Evolutionary conservation across 306 rosid species (phyloP).

Genomic region (Sphenostylis stenocarpa): DNA sequence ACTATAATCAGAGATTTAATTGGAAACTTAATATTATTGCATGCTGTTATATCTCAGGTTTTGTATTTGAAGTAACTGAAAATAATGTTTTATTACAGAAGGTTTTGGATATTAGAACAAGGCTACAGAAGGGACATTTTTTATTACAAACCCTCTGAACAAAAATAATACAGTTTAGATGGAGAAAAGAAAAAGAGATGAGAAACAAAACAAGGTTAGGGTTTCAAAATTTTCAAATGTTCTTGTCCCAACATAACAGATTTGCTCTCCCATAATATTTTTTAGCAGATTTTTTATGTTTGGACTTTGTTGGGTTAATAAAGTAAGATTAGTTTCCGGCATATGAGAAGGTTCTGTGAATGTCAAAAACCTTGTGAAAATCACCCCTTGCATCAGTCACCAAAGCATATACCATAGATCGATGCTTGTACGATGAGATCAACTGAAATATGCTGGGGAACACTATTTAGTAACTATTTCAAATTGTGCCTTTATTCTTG

Average conservation of each 20-base stretch:
- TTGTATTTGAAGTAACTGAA: not conserved
- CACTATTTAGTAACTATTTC: not conserved
- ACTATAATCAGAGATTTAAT: not conserved
- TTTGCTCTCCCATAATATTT: not conserved
- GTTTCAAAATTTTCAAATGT: no score
- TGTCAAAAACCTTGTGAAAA: conserved; percentile 39
- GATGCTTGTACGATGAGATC: conserved; percentile 10
- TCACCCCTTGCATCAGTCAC: conserved; percentile 30
- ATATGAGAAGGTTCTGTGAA: conserved; percentile 17
- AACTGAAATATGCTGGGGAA: not conserved
- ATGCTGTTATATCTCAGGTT: not conserved
- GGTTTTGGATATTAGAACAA: not conserved
- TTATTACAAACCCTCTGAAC: not conserved
- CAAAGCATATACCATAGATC: not conserved
- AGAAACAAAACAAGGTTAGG: no score
- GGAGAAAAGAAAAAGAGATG: not conserved
- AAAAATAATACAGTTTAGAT: not conserved
- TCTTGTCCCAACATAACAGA: not conserved
- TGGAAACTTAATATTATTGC: not conserved
- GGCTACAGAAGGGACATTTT: not conserved
- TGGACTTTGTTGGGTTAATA: not conserved
- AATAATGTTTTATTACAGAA: not conserved
- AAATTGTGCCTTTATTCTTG: not conserved
- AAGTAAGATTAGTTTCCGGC: conserved; percentile 24
- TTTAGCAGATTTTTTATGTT: not conserved